A percentile compares a stretch with the other conserved stretches of the same genome.
phyloP scores from a whole-genome alignment of 768 basidiomycete species.

The Astraeus odoratus region DNA sequence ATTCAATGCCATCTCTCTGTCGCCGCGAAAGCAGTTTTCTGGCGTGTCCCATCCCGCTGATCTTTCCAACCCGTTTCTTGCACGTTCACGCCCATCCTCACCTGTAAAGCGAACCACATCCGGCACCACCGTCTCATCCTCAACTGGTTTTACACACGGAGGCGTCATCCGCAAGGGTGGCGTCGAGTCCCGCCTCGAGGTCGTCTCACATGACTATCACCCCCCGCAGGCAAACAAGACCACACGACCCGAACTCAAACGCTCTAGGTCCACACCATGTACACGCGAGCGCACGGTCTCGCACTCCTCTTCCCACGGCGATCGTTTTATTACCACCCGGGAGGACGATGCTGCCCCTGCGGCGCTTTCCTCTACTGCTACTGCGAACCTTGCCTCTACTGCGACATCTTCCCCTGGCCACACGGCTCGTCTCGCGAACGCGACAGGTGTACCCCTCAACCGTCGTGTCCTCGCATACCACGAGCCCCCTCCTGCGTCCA shows the following conservation, averaged over 20 bases:
- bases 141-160: conserved; percentile 44
- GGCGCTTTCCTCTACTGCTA: conserved; percentile 59
- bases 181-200: conserved; percentile 68
- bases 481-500: conserved; percentile 75
- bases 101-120: conserved; percentile 57
- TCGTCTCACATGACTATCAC: conserved; percentile 71
- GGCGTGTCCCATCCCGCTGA: conserved; percentile 32
- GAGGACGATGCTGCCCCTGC: conserved; percentile 51
- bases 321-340: conserved; percentile 67
- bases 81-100: conserved; percentile 48
- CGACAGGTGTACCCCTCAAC: conserved; percentile 69
- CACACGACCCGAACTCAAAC: conserved; percentile 49
- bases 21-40: conserved; percentile 21
- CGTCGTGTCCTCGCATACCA: conserved; percentile 85
- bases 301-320: conserved; percentile 39
- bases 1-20: conserved; percentile 32
- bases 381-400: conserved; percentile 21
- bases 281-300: conserved; percentile 29
- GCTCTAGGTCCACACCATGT: conserved; percentile 69
- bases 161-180: conserved; percentile 76
- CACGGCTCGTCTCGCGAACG: conserved; percentile 69
- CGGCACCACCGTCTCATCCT: conserved; percentile 44
- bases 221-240: conserved; percentile 33
- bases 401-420: conserved; percentile 64
- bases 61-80: conserved; percentile 57